Evolutionary conservation across 257 asterid genomes (phyloP), one percentile per base, ranked within the genome.

Genomic region (Cinchona pubescens): DNA sequence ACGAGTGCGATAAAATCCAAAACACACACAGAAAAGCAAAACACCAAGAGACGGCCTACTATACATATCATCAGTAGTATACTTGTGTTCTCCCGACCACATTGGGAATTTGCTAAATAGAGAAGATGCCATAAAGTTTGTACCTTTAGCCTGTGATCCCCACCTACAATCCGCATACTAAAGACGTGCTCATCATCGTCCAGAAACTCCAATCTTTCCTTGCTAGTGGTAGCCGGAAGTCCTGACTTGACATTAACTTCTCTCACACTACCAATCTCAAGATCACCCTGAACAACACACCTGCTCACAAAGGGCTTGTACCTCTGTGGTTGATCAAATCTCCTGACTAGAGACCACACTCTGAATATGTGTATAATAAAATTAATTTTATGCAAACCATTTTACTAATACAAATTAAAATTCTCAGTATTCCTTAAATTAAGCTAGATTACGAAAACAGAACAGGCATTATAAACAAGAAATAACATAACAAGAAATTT

Each of bases 141-240:
- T 82, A 91, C 97, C 96, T 85, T 87, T 67, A 91, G 91, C 82
- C 97, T 90, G 82, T 93, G 98, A 93, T 93, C 97, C 34, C 98
- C 96, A 14, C 97, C 98, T 60, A 93, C 97, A 82, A 89, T 93
- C 86, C 91, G 81, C 87, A 93, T 82, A 42, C 96, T 86, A 59
- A 93, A 85, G 74, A 93, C 84, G 79, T 86, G 97, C 40, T 93
- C 92, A 63, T 91, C 89, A n/a, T 91, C 96, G 60, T 93, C 96
- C 76, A 93, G 84, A 53, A 83, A 81, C 85, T 93, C 98, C 80
- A 93, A 79, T 58, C 98, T 86, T 81, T 91, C 98, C 86, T 84
- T 87, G 87, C 98, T 91, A 35, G 90, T 89, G 51, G 98, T 92
- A 11, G 98, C 98, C 2, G 97, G 98, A 18, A 92, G 90, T 66